Evolutionary conservation across 768 basidiomycete species (phyloP), one percentile per base, ranked within the genome.

Genomic region (Tulasnella sp.): DNA sequence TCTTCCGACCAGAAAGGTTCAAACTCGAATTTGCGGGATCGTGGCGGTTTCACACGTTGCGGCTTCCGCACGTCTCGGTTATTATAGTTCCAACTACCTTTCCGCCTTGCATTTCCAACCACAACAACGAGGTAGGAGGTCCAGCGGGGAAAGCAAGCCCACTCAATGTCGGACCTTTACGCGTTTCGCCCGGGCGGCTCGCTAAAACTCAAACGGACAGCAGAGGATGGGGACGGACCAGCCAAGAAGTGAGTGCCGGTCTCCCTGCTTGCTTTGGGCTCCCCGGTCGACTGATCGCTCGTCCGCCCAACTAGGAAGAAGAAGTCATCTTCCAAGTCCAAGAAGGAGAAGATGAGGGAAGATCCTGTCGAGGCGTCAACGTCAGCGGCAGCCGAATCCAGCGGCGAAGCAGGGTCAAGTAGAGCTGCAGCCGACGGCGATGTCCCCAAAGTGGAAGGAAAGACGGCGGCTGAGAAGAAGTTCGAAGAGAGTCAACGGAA

Each of bases 401-500:
- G 84, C 8, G 85, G 87, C 6, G 86, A 88, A 31, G 88, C 87
- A 40, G 91, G 90, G 78, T 85, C 87, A 54, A 85, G 88, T 42
- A 87, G 85, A 77, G 90, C 91, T 68, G 90, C 93, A 74, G 87
- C 88, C 19, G 80, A 67, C 54, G 71, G 84, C 22, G 83, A 84
- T 54, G 64, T 40, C 9, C 85, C 84, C 77, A 85, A 74, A 37
- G 75, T 81, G 42, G 87, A 88, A 31, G 86, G 85, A 77, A 94
- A 93, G 84, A 96, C 94, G 0, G 92, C 94, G 36, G 94, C 95
- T 0, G 93, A 97, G 86, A 88, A 86, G 80, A 88, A 93, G 68
- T 97, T 96, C 77, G 94, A 96, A 83, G 91, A 94, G 84, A 88
- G 87, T n/a, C 94, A 95, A 85, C 88, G 88, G 80, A 87, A 88